A percentile compares a stretch with the other conserved stretches of the same genome.
Evolutionary conservation across 108 stramenopile genomes (phyloP).

Genomic region (Skeletonema potamos): DNA sequence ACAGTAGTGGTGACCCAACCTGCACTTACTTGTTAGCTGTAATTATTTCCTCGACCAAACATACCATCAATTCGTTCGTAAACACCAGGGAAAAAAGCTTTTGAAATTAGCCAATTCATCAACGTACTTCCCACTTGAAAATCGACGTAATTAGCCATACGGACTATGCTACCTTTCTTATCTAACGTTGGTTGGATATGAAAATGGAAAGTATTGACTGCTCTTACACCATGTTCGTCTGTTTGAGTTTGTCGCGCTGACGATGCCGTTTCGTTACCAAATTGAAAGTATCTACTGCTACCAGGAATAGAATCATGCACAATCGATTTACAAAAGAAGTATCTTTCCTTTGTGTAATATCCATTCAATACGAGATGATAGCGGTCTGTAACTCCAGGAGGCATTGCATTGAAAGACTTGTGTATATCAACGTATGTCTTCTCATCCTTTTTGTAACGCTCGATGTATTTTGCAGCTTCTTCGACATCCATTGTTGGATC

Average conservation of each 20-base stretch:
- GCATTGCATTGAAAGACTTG: neutral
- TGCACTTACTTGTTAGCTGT: neutral
- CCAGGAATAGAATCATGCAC: neutral
- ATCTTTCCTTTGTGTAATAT: neutral
- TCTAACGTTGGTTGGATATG: too few relatives aligned
- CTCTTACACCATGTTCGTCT: neutral
- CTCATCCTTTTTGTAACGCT: neutral
- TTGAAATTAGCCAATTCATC: too few relatives aligned
- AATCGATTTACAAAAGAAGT: neutral
- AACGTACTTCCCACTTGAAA: too few relatives aligned
- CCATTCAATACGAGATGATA: neutral
- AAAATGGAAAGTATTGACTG: too few relatives aligned
- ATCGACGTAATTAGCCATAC: too few relatives aligned
- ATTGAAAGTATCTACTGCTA: neutral
- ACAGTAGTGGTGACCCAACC: too few relatives aligned
- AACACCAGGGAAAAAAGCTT: neutral
- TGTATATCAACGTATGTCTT: neutral
- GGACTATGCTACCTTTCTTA: too few relatives aligned
- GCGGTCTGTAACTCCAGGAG: neutral
- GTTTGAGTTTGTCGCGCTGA: neutral
- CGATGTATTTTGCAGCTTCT: neutral
- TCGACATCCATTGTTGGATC: constrained; percentile 1
- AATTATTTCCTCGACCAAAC: neutral
- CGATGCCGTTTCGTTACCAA: neutral
- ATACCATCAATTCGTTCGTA: neutral